Base-by-base conservation (phyloP, 371 early-diverging fungal genomes). In the Mucor racemosus region DNA sequence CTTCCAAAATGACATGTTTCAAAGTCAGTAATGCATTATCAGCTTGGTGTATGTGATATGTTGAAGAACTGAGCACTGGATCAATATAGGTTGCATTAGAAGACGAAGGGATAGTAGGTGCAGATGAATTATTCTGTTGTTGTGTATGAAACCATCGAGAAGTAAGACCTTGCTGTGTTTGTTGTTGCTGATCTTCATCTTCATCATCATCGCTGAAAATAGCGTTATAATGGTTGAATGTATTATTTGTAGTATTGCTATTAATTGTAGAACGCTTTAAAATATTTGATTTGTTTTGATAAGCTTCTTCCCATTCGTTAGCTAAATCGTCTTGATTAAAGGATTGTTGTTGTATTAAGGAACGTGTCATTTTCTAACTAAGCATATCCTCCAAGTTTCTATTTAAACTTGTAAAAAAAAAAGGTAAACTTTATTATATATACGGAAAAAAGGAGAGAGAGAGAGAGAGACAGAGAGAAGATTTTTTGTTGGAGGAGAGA, bases 171-270 rank as follows among this genome's bases (percentile, higher is more conserved):
- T 36, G 62, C 17, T 21, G 61, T 15, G 19, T 48, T 17, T 59
- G 57, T 36, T 54, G 19, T 5, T 58, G 60, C 26, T 26, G 26
- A 26, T 26, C 26, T 10, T 50, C 56, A 11, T 78, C 81, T 39
- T 80, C 81, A 59, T 80, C 81, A 61, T 79, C 80, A 38, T 79
- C 80, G 60, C 81, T 80, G 26, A 80, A 80, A n/a, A 80, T 74
- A 10, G 75, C 70, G 44, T 76, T 74, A 44, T 55, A 76, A 15
- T 66, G 58, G 42, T 35, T 41, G 33, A 41, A 34, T 44, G 61
- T 55, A 42, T 14, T 40, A n/a, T 42, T 41, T n/a, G 19, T 54
- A 17, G 44, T 7, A 13, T 7, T 50, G 34, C 7, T 60, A 3
- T 21, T 56, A 10, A 60, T 39, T 11, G 8, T 58, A 35, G 19